Evolutionary conservation across 768 basidiomycete species (phyloP), one percentile per base, ranked within the genome.

Genomic region (Boletus vinaceobasis): DNA sequence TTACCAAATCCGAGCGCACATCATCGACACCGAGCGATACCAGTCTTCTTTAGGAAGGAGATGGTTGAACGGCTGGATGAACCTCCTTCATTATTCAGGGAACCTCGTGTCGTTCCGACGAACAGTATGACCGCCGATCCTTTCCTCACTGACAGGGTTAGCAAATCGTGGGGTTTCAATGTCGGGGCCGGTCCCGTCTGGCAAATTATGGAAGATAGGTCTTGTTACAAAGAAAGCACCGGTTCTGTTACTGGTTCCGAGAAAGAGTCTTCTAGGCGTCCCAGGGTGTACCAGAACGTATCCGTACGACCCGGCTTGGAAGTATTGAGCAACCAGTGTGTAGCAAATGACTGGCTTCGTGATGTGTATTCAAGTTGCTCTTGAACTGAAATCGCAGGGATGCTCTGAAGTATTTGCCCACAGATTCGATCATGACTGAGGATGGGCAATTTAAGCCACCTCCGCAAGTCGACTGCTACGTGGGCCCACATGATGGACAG

Each of bases 141-240:
- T 1, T 73, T 72, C 31, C 71, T 86, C 38, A 76, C 75, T 2
- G 79, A 80, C 47, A 77, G 86, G 42, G 55, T 87, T 9, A 84
- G 78, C 61, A 88, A 84, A 61, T 75, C 86, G 0, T 88, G 85
- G 86, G 83, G 86, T 0, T 83, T 80, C 62, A 89, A 88, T 59
- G 80, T 88, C 14, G 88, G 90, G 4, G 66, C 82, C 3, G 90
- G 91, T 0, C 88, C 90, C 1, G 61, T 90, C 7, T 93, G 90
- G 89, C 86, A 91, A 55, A 68, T 91, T 35, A 70, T 80, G 40
- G 91, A 93, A 64, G 91, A 93, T 59, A 71, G 88, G 47, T 82
- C 79, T 1, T 93, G 87, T 80, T 92, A 76, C 68, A 90, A 88
- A 64, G 90, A 92, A 60, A 76, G 79, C 4, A 55, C 65, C 32